Percentiles rank a stretch among this genome's conserved stretches.
Conservation (phyloP, 2,329 filamentous ascomycete genomes). For the Penicillium sp. region DNA sequence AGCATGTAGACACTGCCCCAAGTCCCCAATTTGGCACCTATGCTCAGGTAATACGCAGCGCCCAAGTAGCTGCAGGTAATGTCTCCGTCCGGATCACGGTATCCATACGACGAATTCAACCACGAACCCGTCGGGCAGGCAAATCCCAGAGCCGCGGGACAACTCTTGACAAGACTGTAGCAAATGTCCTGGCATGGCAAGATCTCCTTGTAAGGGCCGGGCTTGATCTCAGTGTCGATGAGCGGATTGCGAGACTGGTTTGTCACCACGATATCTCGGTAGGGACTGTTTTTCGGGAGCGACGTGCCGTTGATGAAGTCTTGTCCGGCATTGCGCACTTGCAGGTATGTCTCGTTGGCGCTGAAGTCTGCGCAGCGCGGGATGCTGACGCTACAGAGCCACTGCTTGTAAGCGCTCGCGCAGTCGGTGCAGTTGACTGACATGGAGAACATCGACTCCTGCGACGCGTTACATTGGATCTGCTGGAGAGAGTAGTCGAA, state of each 20-base stretch:
- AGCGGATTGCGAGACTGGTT: constrained; percentile 65
- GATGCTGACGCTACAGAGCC: constrained; percentile 91
- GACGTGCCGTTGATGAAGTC: constrained; percentile 67
- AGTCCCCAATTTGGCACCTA: constrained; percentile 24
- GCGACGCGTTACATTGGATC: constrained; percentile 74
- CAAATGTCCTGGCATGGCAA: constrained; percentile 86
- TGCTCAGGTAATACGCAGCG: constrained; percentile 53
- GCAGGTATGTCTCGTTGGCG: constrained; percentile 55
- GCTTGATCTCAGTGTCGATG: constrained; percentile 69
- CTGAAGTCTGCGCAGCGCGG: constrained; percentile 87
- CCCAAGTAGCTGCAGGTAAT: constrained; percentile 63
- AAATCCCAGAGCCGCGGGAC: constrained; percentile 74
- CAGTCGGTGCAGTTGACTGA: constrained; percentile 74
- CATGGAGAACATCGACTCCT: constrained; percentile 76
- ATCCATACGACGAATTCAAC: constrained; percentile 53
- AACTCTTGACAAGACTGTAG: constrained; percentile 79
- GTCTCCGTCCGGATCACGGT: constrained; percentile 35
- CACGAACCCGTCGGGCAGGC: constrained; percentile 62
- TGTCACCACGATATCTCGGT: constrained; percentile 40
- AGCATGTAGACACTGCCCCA: constrained; percentile 16
- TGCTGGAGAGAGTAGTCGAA: constrained; percentile 82
- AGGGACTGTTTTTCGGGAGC: constrained; percentile 42
- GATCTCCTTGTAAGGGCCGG: constrained; percentile 91
- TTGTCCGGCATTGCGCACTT: constrained; percentile 68
- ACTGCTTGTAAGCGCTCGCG: constrained; percentile 77